These are phyloP conservation scores for Mortierella sp. DNA, from an alignment of 371 early-diverging fungal species.

Conservation along the genomic window DNA sequence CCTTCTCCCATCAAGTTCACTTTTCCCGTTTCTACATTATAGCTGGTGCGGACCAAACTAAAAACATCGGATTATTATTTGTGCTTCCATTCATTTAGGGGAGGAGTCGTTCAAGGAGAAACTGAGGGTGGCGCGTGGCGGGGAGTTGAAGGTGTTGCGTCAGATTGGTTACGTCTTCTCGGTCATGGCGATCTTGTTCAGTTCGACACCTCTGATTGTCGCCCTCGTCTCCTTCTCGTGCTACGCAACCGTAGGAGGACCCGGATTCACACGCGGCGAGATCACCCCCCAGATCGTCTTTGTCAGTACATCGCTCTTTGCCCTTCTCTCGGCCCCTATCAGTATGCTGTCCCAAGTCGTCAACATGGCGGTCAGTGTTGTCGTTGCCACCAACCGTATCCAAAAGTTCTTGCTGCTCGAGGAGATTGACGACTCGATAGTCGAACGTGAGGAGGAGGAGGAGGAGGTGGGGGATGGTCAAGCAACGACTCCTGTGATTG, in stretches of 20 bases:
- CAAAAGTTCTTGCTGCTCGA: constrained; percentile 70
- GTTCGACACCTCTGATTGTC: constrained; percentile 61
- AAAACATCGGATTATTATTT: not conserved
- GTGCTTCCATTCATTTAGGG: constrained; percentile 7
- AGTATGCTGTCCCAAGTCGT: constrained; percentile 30
- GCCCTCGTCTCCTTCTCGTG: constrained; percentile 40
- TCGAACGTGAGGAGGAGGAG: constrained; percentile 13
- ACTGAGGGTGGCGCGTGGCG: constrained; percentile 26
- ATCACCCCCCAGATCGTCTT: constrained; percentile 39
- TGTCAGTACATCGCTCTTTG: constrained; percentile 41
- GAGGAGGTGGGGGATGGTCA: not conserved
- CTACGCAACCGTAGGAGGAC: constrained; percentile 32
- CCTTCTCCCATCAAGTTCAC: not conserved
- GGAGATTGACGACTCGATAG: constrained; percentile 60
- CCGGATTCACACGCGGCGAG: constrained; percentile 27
- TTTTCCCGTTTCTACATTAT: not conserved
- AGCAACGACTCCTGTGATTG: constrained; percentile 8
- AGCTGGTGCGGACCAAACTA: not conserved
- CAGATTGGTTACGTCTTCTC: constrained; percentile 25
- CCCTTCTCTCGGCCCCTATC: constrained; percentile 33
- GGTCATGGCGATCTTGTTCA: constrained; percentile 15
- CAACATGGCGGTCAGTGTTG: constrained; percentile 26
- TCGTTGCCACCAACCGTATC: constrained; percentile 62
- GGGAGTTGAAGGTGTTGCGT: constrained; percentile 30
- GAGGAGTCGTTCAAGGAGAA: constrained; percentile 49